Conservation (phyloP, 352 stramenopile species). For the Phytophthora tentaculata region DNA sequence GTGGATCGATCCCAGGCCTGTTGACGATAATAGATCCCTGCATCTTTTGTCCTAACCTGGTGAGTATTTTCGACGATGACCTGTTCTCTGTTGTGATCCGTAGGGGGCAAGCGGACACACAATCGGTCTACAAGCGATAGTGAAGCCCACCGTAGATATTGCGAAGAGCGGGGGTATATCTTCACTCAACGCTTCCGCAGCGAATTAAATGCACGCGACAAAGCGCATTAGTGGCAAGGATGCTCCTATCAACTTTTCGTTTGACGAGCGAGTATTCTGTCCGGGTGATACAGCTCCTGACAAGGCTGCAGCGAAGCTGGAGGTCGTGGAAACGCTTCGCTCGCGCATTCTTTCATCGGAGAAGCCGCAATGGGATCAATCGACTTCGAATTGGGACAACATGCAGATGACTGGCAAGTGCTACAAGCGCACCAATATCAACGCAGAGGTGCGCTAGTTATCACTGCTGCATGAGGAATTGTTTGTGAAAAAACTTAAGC, state of each 20-base stretch:
- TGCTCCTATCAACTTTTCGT: conserved; percentile 72
- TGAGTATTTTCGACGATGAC: conserved; percentile 12
- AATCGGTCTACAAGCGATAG: not conserved
- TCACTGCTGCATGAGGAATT: not conserved
- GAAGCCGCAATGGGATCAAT: conserved; percentile 63
- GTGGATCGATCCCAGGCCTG: conserved; percentile 20
- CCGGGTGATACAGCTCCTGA: conserved; percentile 57
- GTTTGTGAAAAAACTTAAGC: not conserved
- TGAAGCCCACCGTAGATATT: conserved; percentile 14
- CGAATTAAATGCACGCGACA: conserved; percentile 44
- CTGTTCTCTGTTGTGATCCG: not conserved
- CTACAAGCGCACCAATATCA: conserved; percentile 79
- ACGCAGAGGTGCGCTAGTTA: conserved; percentile 59
- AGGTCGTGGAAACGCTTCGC: conserved; percentile 64
- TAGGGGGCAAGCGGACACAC: not conserved
- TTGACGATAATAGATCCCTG: conserved; percentile 41
- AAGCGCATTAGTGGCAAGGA: conserved; percentile 72
- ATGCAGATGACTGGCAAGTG: conserved; percentile 77
- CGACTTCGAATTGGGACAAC: conserved; percentile 76
- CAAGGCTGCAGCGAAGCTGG: conserved; percentile 66
- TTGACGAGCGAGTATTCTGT: conserved; percentile 78
- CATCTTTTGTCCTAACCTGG: conserved; percentile 2
- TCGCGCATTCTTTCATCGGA: conserved; percentile 68
- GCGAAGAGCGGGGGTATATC: not conserved
- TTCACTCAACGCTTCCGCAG: not conserved